Evolutionary conservation across 2,329 filamentous ascomycete species (phyloP).

Genomic region (Apiospora marii): DNA sequence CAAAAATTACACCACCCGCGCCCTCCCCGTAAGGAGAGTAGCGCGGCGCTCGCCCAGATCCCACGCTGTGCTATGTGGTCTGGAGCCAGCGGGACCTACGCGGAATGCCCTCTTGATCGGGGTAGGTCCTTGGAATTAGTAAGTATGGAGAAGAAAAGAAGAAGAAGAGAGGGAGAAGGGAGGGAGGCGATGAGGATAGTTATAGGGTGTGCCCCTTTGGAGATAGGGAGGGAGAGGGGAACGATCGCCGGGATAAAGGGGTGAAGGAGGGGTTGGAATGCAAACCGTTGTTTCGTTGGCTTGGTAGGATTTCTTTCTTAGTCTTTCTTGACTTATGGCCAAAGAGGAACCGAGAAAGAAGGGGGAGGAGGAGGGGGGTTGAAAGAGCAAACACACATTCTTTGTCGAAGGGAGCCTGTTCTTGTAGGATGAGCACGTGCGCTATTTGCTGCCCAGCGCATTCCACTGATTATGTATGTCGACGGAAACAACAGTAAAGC

Average conservation of each 20-base stretch:
- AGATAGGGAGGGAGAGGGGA: neutral
- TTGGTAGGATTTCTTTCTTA: no score
- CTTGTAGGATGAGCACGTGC: neutral
- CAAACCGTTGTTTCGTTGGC: no score
- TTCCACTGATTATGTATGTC: neutral
- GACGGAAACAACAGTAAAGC: neutral
- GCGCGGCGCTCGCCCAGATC: neutral
- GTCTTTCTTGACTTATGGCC: no score
- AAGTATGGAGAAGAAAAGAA: neutral
- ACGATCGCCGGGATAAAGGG: no score
- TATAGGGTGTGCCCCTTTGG: neutral
- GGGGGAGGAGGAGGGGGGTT: no score
- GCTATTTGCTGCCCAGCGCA: neutral
- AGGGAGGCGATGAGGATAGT: neutral
- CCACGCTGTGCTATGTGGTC: slow-evolving; percentile 14
- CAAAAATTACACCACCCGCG: slow-evolving; percentile 18
- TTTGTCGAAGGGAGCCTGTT: neutral
- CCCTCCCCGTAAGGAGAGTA: neutral
- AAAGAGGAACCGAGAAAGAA: no score
- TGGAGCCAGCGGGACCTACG: slow-evolving; percentile 3
- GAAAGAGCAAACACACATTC: neutral
- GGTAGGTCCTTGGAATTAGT: slow-evolving; percentile 19
- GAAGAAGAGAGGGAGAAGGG: neutral
- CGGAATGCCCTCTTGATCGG: slow-evolving; percentile 9
- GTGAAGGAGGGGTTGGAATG: no score